phyloP scores from a whole-genome alignment of 257 asterid species.

The Scutellaria minor region DNA sequence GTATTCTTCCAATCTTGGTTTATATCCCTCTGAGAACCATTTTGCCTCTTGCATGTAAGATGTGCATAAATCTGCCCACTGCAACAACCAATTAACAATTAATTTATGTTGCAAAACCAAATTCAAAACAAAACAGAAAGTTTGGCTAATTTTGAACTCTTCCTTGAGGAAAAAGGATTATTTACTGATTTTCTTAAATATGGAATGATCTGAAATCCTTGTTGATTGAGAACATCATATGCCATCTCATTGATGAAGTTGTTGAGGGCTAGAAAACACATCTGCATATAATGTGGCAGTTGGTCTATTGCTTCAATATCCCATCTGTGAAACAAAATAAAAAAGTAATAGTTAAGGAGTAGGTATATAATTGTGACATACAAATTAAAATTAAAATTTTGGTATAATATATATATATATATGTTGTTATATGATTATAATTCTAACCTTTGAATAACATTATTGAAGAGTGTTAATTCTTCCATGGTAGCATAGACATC shows the following conservation, averaged over 20 bases:
- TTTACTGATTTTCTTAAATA: conserved; percentile 41
- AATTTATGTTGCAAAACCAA: not conserved
- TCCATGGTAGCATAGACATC: conserved; percentile 52
- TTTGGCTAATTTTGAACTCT: no score
- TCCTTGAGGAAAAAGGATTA: not conserved
- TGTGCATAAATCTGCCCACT: conserved; percentile 44
- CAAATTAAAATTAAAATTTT: not conserved
- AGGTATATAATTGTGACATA: not conserved
- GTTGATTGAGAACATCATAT: conserved; percentile 41
- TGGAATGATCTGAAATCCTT: conserved; percentile 32
- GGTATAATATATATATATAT: not conserved
- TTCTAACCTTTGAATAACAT: conserved; percentile 47
- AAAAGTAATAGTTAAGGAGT: not conserved
- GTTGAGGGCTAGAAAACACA: conserved; percentile 44
- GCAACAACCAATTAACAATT: not conserved
- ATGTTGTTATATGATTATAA: not conserved
- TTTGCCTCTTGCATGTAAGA: conserved; percentile 43
- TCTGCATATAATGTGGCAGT: conserved; percentile 51
- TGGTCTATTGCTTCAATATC: conserved; percentile 30
- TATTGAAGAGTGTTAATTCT: conserved; percentile 45
- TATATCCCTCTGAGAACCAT: conserved; percentile 43
- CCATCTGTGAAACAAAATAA: conserved; percentile 33
- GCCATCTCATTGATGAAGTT: conserved; percentile 41
- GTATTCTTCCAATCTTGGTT: conserved; percentile 51
- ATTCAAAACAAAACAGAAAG: not conserved